A percentile compares a stretch with the other conserved stretches of the same genome.
These are phyloP conservation scores for Arabis hirsuta DNA, from an alignment of 345 rosid genomes.

Conservation along the genomic window DNA sequence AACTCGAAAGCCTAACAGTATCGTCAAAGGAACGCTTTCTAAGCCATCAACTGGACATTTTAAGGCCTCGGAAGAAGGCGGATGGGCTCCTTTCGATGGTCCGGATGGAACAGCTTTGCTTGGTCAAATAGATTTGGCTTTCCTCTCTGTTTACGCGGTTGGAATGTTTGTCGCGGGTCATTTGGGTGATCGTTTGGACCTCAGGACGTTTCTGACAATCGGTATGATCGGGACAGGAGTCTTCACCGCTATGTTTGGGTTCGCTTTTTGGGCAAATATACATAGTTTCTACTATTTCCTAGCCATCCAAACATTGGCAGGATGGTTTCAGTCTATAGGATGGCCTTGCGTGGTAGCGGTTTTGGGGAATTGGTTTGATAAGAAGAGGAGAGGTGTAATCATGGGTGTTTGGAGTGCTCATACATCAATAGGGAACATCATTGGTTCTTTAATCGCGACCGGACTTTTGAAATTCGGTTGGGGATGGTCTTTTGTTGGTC, in stretches of 20 bases:
- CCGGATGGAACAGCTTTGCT: conserved; percentile 74
- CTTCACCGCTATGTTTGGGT: conserved; percentile 77
- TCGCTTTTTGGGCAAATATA: conserved; percentile 77
- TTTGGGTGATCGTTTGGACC: conserved; percentile 79
- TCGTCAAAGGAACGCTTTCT: conserved; percentile 86
- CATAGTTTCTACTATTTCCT: conserved; percentile 72
- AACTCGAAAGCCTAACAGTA: conserved; percentile 79
- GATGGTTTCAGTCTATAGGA: conserved; percentile 91
- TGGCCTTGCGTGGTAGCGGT: conserved; percentile 99
- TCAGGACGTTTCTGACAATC: conserved; percentile 70
- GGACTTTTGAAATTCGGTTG: conserved; percentile 79
- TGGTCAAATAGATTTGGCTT: conserved; percentile 82
- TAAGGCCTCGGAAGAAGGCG: conserved; percentile 47
- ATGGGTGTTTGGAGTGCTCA: conserved; percentile 99
- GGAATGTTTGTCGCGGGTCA: conserved; percentile 93
- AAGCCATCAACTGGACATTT: conserved; percentile 47
- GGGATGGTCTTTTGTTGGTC: conserved; percentile 96
- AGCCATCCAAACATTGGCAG: conserved; percentile 69
- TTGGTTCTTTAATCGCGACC: conserved; percentile 79
- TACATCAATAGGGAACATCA: conserved; percentile 86
- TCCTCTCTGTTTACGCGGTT: conserved; percentile 70
- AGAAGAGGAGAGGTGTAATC: conserved; percentile 82
- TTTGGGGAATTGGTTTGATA: conserved; percentile 92
- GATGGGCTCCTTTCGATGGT: conserved; percentile 88
- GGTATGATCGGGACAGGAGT: conserved; percentile 93